Evolutionary conservation across 129 eudicot genomes (phyloP).

Genomic region (Centella asiatica): DNA sequence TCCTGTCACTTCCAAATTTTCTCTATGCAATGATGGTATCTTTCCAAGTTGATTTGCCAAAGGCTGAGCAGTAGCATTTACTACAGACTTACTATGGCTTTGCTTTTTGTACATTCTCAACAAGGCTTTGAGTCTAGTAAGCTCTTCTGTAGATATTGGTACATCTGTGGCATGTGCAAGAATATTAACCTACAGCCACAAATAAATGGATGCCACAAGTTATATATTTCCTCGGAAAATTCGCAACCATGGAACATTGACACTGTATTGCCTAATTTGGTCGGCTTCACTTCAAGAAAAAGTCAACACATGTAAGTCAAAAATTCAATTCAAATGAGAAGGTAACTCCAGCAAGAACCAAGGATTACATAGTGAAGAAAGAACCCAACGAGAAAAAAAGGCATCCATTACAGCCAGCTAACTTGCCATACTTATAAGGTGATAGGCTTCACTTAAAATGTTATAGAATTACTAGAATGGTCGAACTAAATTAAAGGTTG

Average conservation of each 20-base stretch:
- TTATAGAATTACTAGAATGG: background rate
- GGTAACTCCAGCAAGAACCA: background rate
- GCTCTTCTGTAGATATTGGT: constrained; percentile 51
- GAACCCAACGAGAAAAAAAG: background rate
- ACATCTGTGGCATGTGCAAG: constrained; percentile 69
- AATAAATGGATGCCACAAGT: background rate
- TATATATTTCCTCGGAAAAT: background rate
- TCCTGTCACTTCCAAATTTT: constrained; percentile 39
- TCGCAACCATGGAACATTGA: background rate
- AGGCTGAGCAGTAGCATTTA: constrained; percentile 17
- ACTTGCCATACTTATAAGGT: background rate
- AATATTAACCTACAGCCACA: constrained; percentile 59
- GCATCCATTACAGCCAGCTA: background rate
- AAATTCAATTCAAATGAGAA: too few species aligned
- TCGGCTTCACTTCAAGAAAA: too few species aligned
- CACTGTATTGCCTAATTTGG: too few species aligned
- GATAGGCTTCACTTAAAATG: too few species aligned
- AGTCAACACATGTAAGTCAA: too few species aligned
- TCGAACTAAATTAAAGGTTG: too few species aligned
- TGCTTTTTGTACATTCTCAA: constrained; percentile 38
- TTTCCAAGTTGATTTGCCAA: constrained; percentile 21
- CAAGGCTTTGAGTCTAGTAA: constrained; percentile 39
- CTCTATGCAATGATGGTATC: constrained; percentile 46
- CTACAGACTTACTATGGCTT: constrained; percentile 24
- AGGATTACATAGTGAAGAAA: background rate